phyloP scores from a whole-genome alignment of 768 basidiomycete species.

The Tulasnella sp. region DNA sequence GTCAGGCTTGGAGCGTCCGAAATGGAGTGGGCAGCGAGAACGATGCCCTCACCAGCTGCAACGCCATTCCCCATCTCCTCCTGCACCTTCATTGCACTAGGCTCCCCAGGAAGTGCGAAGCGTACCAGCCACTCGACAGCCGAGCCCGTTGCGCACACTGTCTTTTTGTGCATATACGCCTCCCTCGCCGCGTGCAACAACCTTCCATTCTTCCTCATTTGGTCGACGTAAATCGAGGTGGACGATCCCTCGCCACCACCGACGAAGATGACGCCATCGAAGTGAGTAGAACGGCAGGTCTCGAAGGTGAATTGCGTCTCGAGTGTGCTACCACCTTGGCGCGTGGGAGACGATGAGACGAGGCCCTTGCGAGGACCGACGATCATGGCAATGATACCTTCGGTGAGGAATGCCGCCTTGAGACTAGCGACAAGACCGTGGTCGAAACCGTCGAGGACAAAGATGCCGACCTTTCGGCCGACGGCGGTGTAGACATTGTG shows the following conservation, averaged over 20 bases:
- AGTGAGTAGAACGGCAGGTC: slow-evolving; percentile 69
- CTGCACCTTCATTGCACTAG: slow-evolving; percentile 25
- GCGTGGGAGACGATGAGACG: slow-evolving; percentile 29
- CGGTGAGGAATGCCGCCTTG: slow-evolving; percentile 39
- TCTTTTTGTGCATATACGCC: slow-evolving; percentile 77
- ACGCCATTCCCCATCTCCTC: slow-evolving; percentile 7
- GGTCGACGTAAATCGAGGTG: slow-evolving; percentile 28
- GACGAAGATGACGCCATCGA: slow-evolving; percentile 72
- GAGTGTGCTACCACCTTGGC: slow-evolving; percentile 25
- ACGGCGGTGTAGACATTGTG: slow-evolving; percentile 31
- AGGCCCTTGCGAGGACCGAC: slow-evolving; percentile 57
- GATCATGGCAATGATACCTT: slow-evolving; percentile 48
- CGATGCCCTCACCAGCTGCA: slow-evolving; percentile 26
- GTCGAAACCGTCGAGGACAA: slow-evolving; percentile 68
- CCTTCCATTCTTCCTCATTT: slow-evolving; percentile 51
- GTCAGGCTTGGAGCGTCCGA: slow-evolving; percentile 25
- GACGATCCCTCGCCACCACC: slow-evolving; percentile 46
- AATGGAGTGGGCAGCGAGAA: slow-evolving; percentile 25
- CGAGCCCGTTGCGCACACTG: slow-evolving; percentile 60
- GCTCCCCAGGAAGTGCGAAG: slow-evolving; percentile 30
- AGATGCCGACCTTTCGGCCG: slow-evolving; percentile 58
- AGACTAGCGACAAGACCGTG: slow-evolving; percentile 46
- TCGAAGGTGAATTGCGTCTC: slow-evolving; percentile 62
- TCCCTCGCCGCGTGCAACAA: slow-evolving; percentile 75
- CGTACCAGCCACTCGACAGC: slow-evolving; percentile 29